Base-by-base conservation (phyloP, 2,329 filamentous ascomycete genomes). In the Arthrobotrys entomopaga region DNA sequence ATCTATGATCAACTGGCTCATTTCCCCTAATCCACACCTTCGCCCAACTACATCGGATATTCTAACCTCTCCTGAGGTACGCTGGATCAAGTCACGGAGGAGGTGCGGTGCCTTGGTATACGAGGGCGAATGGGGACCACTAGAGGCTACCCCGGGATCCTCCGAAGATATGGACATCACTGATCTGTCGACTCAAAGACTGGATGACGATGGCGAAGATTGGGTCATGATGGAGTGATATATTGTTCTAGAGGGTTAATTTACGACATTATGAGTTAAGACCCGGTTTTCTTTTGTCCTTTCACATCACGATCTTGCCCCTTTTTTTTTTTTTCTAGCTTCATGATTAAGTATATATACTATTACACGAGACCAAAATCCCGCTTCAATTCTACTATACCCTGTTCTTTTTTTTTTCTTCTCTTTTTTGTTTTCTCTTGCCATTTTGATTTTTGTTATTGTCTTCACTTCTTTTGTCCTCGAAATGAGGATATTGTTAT, bases 91-190 rank as follows among this genome's bases (percentile, higher is more conserved):
- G 64, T 83, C 85, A 58, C 89, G 93, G 76, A 89, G 93, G 65
- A 89, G 90, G 65, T 91, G 93, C 10, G 91, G 93, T 50, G 95
- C 95, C n/a, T 97, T 93, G 0, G 89, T 99, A 61, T 99, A 91
- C 78, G 95, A 99, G 83, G 95, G 95, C 76, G 95, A 92, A 80
- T 99, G 93, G 91, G 95, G 95, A 2, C 94, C 94, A 34, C 89
- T 89, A 76, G 86, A 89, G 76, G 83, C 88, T 19, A 83, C 88
- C 64, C 83, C 82, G 22, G 84, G 85, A 77, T 84, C 86, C 80
- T 84, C 86, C 52, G 87, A 89, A 80, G 89, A 89, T 86, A 86
- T 88, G 81, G 88, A 90, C 80, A 84, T 85, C 77, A 85, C 80
- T 83, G 59, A 65, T 58, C 34, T 70, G 24, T 70, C 72, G 15